A percentile compares a stretch with the other conserved stretches of the same genome.
Conservation (phyloP, 495 filamentous ascomycete genomes). For the Echria macrotheca region DNA sequence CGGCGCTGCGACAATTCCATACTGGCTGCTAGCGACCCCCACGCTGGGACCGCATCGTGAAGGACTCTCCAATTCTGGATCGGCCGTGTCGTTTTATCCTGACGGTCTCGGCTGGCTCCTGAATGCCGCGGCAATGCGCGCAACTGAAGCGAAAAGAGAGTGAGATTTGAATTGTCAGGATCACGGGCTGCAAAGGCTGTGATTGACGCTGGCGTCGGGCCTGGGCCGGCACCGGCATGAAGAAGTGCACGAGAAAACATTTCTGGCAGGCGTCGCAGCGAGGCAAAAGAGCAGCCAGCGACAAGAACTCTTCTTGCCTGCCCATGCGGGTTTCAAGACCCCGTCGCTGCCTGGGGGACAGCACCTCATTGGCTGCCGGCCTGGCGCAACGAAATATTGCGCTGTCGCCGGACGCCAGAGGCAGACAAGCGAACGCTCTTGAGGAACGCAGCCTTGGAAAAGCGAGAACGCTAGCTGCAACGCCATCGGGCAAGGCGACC, state of each 20-base stretch:
- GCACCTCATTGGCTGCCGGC: conserved; percentile 9
- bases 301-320: no score
- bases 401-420: conserved; percentile 11
- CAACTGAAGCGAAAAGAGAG: neutral
- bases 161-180: conserved; percentile 6
- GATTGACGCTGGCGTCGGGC: neutral
- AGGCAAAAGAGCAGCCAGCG: no score
- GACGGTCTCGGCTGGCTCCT: conserved; percentile 13
- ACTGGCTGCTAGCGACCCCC: conserved; percentile 16
- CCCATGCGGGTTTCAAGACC: conserved; percentile 13
- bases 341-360: neutral
- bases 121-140: conserved; percentile 17
- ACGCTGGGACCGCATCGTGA: conserved; percentile 10
- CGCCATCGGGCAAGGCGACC: conserved; percentile 7
- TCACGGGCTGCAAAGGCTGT: neutral
- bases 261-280: conserved; percentile 4
- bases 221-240: neutral
- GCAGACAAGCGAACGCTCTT: conserved; percentile 4
- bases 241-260: conserved; percentile 4
- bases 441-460: conserved; percentile 15
- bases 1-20: no score
- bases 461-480: conserved; percentile 15
- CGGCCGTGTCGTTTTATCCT: conserved; percentile 22
- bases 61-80: conserved; percentile 12
- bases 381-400: conserved; percentile 10